These are phyloP conservation scores for Amanita rimosa DNA, from an alignment of 768 basidiomycete species.

Conservation along the genomic window DNA sequence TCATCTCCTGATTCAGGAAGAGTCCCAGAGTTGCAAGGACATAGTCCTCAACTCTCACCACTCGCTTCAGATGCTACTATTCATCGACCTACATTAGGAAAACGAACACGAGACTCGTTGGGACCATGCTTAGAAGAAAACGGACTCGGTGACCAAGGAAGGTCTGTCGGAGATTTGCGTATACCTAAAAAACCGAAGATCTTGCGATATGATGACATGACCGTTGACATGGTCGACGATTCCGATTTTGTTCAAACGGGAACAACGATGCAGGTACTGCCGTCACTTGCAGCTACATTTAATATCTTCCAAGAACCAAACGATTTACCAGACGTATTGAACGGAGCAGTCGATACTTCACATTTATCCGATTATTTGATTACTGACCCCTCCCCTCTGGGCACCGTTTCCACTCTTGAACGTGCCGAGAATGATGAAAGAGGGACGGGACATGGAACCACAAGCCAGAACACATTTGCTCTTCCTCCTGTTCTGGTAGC, in stretches of 20 bases:
- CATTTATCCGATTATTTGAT: slow-evolving; percentile 42
- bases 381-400: slow-evolving; percentile 25
- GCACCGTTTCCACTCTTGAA: slow-evolving; percentile 13
- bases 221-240: not conserved
- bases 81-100: not conserved
- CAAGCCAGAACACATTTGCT: slow-evolving; percentile 43
- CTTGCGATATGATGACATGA: slow-evolving; percentile 1
- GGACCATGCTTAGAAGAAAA: not conserved
- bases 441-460: slow-evolving; percentile 37
- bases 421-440: slow-evolving; percentile 17
- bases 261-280: slow-evolving; percentile 8
- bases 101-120: not conserved
- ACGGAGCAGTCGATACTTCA: slow-evolving; percentile 40
- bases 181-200: slow-evolving; percentile 8
- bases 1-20: slow-evolving; percentile 11
- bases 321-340: slow-evolving; percentile 18
- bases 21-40: not conserved
- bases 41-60: not conserved
- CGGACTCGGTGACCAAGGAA: not conserved
- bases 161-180: not conserved
- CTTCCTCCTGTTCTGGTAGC: slow-evolving; percentile 42
- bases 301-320: slow-evolving; percentile 37
- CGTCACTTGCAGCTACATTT: slow-evolving; percentile 28
- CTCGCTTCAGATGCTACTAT: not conserved
- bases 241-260: slow-evolving; percentile 2